Evolutionary conservation across 495 filamentous ascomycete genomes (phyloP).

Genomic region (Pyrenopolyporus hunteri): DNA sequence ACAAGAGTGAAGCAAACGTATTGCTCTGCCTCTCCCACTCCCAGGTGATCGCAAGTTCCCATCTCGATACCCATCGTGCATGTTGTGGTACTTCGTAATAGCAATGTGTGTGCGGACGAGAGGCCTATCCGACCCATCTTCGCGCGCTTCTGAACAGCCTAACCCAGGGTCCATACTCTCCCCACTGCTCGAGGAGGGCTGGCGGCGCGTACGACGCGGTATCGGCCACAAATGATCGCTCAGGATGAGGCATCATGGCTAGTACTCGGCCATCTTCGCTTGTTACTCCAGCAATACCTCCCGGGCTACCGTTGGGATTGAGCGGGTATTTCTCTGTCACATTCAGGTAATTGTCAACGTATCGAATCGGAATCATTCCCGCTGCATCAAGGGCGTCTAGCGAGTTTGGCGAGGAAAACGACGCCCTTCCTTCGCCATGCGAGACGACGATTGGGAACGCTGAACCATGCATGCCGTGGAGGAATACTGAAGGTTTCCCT

Average conservation of each 20-base stretch:
- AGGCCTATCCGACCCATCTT: constrained; percentile 80
- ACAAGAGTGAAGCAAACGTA: constrained; percentile 7
- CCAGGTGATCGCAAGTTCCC: neutral
- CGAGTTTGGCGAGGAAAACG: constrained; percentile 62
- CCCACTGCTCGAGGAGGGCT: constrained; percentile 70
- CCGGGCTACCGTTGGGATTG: constrained; percentile 92
- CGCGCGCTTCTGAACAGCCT: constrained; percentile 80
- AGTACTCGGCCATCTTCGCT: constrained; percentile 83
- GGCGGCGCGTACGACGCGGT: constrained; percentile 77
- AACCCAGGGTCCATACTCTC: constrained; percentile 88
- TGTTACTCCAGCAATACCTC: constrained; percentile 82
- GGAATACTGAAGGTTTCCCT: constrained; percentile 76
- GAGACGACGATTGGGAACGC: constrained; percentile 86
- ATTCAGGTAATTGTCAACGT: constrained; percentile 77
- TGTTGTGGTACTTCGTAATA: neutral
- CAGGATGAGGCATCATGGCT: constrained; percentile 96
- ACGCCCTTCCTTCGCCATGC: constrained; percentile 90
- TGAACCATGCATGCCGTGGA: constrained; percentile 87
- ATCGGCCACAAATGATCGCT: constrained; percentile 85
- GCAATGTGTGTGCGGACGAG: neutral
- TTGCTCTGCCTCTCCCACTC: neutral
- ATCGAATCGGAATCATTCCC: constrained; percentile 73
- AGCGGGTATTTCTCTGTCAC: constrained; percentile 84
- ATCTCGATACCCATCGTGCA: neutral
- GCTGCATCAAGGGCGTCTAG: constrained; percentile 64